phyloP scores from a whole-genome alignment of 1,284 basidiomycete genomes.

The Trichosporon ovoides region DNA sequence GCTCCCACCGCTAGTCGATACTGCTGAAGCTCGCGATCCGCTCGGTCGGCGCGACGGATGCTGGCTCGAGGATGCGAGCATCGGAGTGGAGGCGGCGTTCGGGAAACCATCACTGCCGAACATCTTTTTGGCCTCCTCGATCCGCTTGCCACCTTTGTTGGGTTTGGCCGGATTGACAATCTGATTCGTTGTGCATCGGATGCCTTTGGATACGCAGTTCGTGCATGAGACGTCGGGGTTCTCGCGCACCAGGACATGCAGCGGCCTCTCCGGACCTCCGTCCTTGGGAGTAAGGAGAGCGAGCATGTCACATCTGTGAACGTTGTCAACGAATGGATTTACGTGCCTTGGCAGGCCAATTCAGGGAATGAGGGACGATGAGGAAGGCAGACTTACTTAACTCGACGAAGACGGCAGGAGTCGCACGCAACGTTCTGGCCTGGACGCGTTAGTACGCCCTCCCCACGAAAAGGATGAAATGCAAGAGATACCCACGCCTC shows the following conservation, averaged over 20 bases:
- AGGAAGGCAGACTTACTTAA: slow-evolving; percentile 29
- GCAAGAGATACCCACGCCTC: background rate
- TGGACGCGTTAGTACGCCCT: slow-evolving; percentile 4
- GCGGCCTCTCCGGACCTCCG: slow-evolving; percentile 4
- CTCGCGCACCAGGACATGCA: slow-evolving; percentile 24
- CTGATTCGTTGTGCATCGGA: slow-evolving; percentile 36
- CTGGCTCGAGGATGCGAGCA: background rate
- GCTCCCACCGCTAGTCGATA: background rate
- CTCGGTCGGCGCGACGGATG: background rate
- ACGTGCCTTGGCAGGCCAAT: background rate
- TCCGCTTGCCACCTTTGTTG: slow-evolving; percentile 42
- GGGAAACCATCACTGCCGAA: slow-evolving; percentile 25
- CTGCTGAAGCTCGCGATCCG: background rate
- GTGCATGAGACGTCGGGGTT: slow-evolving; percentile 34
- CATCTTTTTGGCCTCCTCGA: slow-evolving; percentile 34
- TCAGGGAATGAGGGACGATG: background rate
- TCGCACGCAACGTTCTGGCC: slow-evolving; percentile 42
- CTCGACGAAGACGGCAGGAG: slow-evolving; percentile 35
- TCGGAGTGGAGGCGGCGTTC: background rate
- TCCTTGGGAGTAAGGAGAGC: slow-evolving; percentile 23
- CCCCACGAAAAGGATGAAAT: no score
- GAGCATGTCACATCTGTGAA: slow-evolving; percentile 27
- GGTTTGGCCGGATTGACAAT: slow-evolving; percentile 37
- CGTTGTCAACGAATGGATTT: background rate
- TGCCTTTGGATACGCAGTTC: slow-evolving; percentile 36